phyloP scores from a whole-genome alignment of 2,329 filamentous ascomycete genomes.

The Aspergillus quadricinctus region DNA sequence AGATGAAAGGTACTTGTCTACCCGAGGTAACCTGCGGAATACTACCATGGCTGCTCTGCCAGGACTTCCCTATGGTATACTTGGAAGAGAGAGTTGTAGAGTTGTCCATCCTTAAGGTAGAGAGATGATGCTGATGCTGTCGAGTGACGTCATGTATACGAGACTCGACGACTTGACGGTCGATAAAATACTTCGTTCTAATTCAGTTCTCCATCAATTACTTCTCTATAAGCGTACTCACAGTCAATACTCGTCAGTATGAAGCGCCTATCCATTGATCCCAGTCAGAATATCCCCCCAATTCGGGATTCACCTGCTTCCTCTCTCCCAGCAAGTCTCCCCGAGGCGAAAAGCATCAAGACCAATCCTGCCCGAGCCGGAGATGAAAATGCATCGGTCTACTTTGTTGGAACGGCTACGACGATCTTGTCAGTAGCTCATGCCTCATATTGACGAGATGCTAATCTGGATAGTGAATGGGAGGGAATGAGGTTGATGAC shows the following conservation, averaged over 20 bases:
- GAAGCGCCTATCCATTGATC: conserved; percentile 27
- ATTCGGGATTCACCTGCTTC: conserved; percentile 33
- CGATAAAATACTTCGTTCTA: background rate
- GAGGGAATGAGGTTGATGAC: conserved; percentile 38
- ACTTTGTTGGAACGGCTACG: conserved; percentile 39
- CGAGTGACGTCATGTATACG: background rate
- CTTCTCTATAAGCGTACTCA: background rate
- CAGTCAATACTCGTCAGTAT: background rate
- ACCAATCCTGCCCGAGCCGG: conserved; percentile 35
- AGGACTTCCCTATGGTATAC: too few species aligned
- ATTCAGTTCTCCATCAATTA: too few species aligned
- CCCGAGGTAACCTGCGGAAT: too few species aligned
- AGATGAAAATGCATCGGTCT: conserved; percentile 34
- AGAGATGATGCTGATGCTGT: too few species aligned
- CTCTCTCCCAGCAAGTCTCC: conserved; percentile 31
- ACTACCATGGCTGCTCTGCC: too few species aligned
- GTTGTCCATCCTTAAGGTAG: too few species aligned
- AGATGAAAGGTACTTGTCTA: too few species aligned
- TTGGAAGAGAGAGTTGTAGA: too few species aligned
- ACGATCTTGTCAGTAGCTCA: conserved; percentile 27
- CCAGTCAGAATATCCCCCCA: conserved; percentile 32
- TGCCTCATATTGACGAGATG: background rate
- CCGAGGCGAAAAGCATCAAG: conserved; percentile 43
- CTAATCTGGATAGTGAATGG: conserved; percentile 32
- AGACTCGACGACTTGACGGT: background rate